These are phyloP conservation scores for Colletotrichum aenigma DNA, from an alignment of 2,329 filamentous ascomycete genomes.

Conservation along the genomic window DNA sequence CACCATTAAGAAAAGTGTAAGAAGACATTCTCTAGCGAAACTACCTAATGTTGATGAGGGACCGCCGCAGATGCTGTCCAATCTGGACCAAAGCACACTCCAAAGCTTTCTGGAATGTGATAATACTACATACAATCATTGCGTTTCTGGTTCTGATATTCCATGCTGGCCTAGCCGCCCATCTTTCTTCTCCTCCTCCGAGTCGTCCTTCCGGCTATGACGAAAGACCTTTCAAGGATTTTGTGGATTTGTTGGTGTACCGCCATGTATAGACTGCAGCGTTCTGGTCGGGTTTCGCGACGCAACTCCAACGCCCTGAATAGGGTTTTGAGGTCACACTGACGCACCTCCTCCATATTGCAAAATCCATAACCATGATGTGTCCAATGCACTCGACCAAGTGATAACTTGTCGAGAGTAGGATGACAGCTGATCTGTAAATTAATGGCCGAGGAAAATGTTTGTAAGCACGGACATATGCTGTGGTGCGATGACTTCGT, in stretches of 20 bases:
- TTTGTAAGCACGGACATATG: slow-evolving; percentile 48
- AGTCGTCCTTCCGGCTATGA: background rate
- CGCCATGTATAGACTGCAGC: slow-evolving; percentile 13
- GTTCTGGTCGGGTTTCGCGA: slow-evolving; percentile 7
- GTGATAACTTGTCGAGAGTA: slow-evolving; percentile 56
- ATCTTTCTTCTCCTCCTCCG: background rate
- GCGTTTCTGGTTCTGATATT: slow-evolving; percentile 16
- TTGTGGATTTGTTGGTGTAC: background rate
- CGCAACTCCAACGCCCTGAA: slow-evolving; percentile 9
- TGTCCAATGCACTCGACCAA: slow-evolving; percentile 62
- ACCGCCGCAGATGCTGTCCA: slow-evolving; percentile 20
- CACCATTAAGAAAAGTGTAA: background rate
- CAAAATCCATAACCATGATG: slow-evolving; percentile 66
- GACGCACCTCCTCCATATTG: slow-evolving; percentile 42
- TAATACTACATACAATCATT: slow-evolving; percentile 22
- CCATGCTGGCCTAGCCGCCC: slow-evolving; percentile 2
- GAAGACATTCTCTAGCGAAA: background rate
- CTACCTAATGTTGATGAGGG: slow-evolving; percentile 18
- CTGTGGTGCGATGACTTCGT: slow-evolving; percentile 37
- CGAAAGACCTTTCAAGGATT: background rate
- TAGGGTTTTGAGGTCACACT: slow-evolving; percentile 1
- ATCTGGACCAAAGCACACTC: slow-evolving; percentile 14
- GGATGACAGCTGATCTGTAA: slow-evolving; percentile 62
- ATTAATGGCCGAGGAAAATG: slow-evolving; percentile 57
- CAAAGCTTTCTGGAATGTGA: slow-evolving; percentile 11